Evolutionary conservation across 148 eudicot species (phyloP).

Genomic region (Persicaria tinctoria): DNA sequence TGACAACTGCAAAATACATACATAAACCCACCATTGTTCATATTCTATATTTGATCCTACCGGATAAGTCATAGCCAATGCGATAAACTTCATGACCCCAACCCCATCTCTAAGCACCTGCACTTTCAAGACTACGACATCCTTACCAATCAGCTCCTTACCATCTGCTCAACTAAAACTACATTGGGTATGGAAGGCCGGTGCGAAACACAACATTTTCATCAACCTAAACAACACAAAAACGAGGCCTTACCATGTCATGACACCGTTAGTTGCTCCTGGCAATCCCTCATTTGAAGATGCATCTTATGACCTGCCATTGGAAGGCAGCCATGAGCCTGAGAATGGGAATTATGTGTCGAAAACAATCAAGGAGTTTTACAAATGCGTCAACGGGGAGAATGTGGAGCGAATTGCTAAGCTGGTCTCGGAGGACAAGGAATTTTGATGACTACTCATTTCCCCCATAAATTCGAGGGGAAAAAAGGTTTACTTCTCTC

Average conservation of each 20-base stretch:
- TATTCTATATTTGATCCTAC: background rate
- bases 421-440: conserved; percentile 43
- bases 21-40: background rate
- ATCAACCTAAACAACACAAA: background rate
- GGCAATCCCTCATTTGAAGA: too few species aligned
- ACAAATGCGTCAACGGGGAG: conserved; percentile 48
- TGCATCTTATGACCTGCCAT: background rate
- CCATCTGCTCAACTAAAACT: background rate
- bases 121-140: conserved; percentile 6
- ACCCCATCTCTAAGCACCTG: background rate
- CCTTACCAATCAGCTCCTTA: background rate
- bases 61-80: background rate
- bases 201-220: background rate
- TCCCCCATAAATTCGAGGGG: conserved; percentile 45
- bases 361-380: conserved; percentile 45
- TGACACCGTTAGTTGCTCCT: background rate
- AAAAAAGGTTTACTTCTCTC: conserved; percentile 41
- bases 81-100: background rate
- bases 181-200: background rate
- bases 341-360: conserved; percentile 13
- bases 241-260: background rate
- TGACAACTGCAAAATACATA: background rate
- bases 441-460: conserved; percentile 53
- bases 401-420: conserved; percentile 27
- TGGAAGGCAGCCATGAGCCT: background rate